Percentiles rank a stretch among this genome's conserved stretches.
These are phyloP conservation scores for Ochetophila trinervis DNA, from an alignment of 306 rosid species.

Conservation along the genomic window DNA sequence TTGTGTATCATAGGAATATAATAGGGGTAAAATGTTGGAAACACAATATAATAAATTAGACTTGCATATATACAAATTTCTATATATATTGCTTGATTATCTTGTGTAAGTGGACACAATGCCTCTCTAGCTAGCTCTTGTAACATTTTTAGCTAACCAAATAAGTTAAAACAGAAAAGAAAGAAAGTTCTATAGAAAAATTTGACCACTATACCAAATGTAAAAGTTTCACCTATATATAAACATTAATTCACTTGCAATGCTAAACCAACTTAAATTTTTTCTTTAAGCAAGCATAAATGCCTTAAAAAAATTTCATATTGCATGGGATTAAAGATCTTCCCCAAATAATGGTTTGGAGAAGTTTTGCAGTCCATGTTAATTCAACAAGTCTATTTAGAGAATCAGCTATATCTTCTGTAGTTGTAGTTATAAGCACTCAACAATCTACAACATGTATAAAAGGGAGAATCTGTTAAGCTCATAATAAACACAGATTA, in stretches of 20 bases:
- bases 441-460: slow-evolving; percentile 49
- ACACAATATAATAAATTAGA: too few relatives aligned
- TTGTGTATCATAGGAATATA: too few relatives aligned
- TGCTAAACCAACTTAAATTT: too few relatives aligned
- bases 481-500: background rate
- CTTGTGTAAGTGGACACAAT: too few relatives aligned
- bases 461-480: background rate
- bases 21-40: too few relatives aligned
- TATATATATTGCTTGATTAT: too few relatives aligned
- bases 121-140: too few relatives aligned
- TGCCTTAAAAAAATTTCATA: slow-evolving; percentile 1
- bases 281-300: too few relatives aligned
- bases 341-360: slow-evolving; percentile 38
- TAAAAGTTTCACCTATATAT: background rate
- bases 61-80: too few relatives aligned
- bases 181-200: background rate
- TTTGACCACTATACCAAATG: background rate
- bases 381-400: slow-evolving; percentile 48
- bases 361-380: slow-evolving; percentile 64
- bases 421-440: slow-evolving; percentile 51
- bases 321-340: slow-evolving; percentile 26
- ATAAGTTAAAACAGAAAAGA: too few relatives aligned
- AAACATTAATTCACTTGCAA: too few relatives aligned
- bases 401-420: slow-evolving; percentile 54
- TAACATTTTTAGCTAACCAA: too few relatives aligned